phyloP scores from a whole-genome alignment of 768 basidiomycete species.

The Suillus fuscotomentosus region DNA sequence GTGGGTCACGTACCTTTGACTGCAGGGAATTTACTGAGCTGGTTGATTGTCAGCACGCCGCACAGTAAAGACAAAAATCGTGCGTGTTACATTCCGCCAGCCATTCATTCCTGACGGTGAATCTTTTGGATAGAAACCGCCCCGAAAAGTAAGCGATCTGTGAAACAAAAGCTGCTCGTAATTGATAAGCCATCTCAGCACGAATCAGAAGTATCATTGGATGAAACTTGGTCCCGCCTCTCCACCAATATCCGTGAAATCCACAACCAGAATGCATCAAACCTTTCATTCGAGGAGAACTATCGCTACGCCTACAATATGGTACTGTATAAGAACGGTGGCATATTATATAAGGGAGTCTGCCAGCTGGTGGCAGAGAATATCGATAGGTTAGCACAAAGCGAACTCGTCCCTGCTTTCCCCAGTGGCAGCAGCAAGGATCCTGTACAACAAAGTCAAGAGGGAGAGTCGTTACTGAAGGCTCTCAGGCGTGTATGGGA shows the following conservation, averaged over 20 bases:
- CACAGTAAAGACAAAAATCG: slow-evolving; percentile 39
- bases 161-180: not conserved
- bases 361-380: slow-evolving; percentile 77
- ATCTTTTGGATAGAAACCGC: slow-evolving; percentile 37
- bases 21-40: slow-evolving; percentile 14
- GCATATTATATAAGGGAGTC: slow-evolving; percentile 84
- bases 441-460: slow-evolving; percentile 71
- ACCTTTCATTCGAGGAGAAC: slow-evolving; percentile 89
- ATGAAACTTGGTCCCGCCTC: slow-evolving; percentile 82
- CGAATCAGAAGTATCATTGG: slow-evolving; percentile 71
- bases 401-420: slow-evolving; percentile 79
- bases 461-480: slow-evolving; percentile 83
- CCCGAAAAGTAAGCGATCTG: slow-evolving; percentile 40
- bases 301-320: slow-evolving; percentile 94
- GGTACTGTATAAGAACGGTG: slow-evolving; percentile 84
- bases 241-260: slow-evolving; percentile 90
- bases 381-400: slow-evolving; percentile 72
- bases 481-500: slow-evolving; percentile 87
- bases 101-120: slow-evolving; percentile 19
- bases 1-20: slow-evolving; percentile 15
- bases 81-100: slow-evolving; percentile 31
- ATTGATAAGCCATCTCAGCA: slow-evolving; percentile 43
- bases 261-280: slow-evolving; percentile 88
- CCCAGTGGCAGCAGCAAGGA: slow-evolving; percentile 70
- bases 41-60: slow-evolving; percentile 23